A percentile compares a stretch with the other conserved stretches of the same genome.
Evolutionary conservation across 257 asterid species (phyloP).

Genomic region (Solanum pennellii): DNA sequence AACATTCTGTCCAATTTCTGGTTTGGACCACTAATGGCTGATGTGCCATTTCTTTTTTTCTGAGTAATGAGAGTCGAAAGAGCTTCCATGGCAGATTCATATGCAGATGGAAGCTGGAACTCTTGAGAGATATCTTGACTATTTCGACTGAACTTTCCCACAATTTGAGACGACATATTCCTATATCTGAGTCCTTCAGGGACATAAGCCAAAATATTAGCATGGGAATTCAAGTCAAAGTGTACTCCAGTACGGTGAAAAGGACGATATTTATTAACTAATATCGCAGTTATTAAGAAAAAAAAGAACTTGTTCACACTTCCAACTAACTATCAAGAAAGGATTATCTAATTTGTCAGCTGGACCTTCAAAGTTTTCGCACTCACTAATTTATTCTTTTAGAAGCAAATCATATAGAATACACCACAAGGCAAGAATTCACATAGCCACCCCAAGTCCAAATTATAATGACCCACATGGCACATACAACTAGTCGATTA

Average conservation of each 20-base stretch:
- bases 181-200: neutral
- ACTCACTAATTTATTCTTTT: neutral
- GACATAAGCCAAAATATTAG: neutral
- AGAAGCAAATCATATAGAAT: neutral
- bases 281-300: neutral
- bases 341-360: neutral
- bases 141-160: constrained; percentile 18
- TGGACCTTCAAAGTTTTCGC: neutral
- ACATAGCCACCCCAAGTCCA: neutral
- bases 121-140: constrained; percentile 25
- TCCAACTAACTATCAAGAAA: neutral
- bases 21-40: constrained; percentile 17
- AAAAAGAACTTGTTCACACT: neutral
- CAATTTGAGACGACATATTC: constrained; percentile 3
- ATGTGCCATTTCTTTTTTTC: constrained; percentile 43
- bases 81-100: constrained; percentile 80
- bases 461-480: neutral
- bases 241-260: neutral
- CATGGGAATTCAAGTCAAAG: neutral
- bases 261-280: neutral
- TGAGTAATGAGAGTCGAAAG: constrained; percentile 75
- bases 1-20: constrained; percentile 57
- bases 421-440: neutral
- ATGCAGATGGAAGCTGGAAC: constrained; percentile 27
- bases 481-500: neutral